Conservation (phyloP, 2,329 filamentous ascomycete genomes). For the Penicillium expansum region DNA sequence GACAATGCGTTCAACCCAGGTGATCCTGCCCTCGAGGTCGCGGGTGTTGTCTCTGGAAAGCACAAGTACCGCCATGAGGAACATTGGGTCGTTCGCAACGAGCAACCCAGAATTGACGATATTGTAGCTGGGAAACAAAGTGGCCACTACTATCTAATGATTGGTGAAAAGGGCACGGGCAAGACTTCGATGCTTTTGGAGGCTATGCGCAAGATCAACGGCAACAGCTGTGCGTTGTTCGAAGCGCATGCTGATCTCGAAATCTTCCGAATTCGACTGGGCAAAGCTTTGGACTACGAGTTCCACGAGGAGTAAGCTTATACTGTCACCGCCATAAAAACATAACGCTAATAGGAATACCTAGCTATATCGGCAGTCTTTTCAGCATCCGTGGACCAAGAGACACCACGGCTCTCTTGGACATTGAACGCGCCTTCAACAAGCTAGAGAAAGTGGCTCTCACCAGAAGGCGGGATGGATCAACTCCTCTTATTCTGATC, state of each 20-base stretch:
- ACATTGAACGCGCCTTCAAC: conserved; percentile 95
- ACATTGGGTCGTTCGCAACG: conserved; percentile 79
- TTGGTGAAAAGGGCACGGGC: conserved; percentile 94
- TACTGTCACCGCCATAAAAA: not conserved
- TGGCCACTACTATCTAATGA: conserved; percentile 86
- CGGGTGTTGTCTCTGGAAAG: conserved; percentile 52
- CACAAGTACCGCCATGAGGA: conserved; percentile 46
- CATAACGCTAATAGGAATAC: conserved; percentile 11
- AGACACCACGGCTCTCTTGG: conserved; percentile 85
- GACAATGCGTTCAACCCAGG: conserved; percentile 86
- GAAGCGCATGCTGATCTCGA: conserved; percentile 94
- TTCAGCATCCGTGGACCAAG: conserved; percentile 92
- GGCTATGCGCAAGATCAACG: conserved; percentile 89
- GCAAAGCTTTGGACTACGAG: conserved; percentile 92
- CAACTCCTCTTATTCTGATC: conserved; percentile 79
- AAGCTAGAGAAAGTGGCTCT: conserved; percentile 96
- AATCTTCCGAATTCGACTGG: conserved; percentile 88
- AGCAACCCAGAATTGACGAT: conserved; percentile 76
- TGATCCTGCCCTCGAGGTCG: conserved; percentile 82
- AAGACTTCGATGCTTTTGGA: conserved; percentile 97
- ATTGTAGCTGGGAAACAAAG: conserved; percentile 71
- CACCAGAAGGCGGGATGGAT: conserved; percentile 55
- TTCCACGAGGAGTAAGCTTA: conserved; percentile 84
- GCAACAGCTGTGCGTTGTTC: conserved; percentile 88
- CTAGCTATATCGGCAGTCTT: conserved; percentile 73